A percentile compares a stretch with the other conserved stretches of the same genome.
These are phyloP conservation scores for Talaromyces sp. DNA, from an alignment of 2,329 filamentous ascomycete genomes.

Conservation along the genomic window DNA sequence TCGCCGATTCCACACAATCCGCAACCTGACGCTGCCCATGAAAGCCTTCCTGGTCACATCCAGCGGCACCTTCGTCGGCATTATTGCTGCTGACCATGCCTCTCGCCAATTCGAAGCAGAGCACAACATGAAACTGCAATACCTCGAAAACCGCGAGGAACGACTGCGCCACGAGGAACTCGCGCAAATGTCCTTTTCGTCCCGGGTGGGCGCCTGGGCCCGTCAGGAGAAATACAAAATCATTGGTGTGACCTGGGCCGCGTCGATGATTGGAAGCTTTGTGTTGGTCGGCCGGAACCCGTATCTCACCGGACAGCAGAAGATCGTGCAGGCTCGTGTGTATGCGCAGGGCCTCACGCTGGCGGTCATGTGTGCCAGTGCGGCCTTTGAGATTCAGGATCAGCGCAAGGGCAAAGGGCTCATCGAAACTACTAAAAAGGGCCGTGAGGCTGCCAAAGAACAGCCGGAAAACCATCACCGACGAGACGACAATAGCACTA, in stretches of 20 bases:
- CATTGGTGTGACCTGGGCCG: slow-evolving; percentile 75
- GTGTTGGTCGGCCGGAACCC: slow-evolving; percentile 71
- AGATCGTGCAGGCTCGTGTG: slow-evolving; percentile 89
- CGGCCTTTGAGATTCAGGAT: slow-evolving; percentile 77
- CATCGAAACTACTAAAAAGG: slow-evolving; percentile 57
- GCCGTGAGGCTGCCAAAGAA: slow-evolving; percentile 66
- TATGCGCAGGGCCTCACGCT: slow-evolving; percentile 89
- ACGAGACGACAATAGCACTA: slow-evolving; percentile 68
- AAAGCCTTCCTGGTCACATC: slow-evolving; percentile 85
- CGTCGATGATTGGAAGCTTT: slow-evolving; percentile 70
- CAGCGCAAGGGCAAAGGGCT: slow-evolving; percentile 61
- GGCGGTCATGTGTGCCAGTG: slow-evolving; percentile 73
- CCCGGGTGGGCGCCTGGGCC: slow-evolving; percentile 67
- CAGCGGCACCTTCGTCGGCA: slow-evolving; percentile 75
- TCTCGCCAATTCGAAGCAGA: slow-evolving; percentile 66
- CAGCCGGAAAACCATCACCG: slow-evolving; percentile 87
- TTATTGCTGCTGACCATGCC: slow-evolving; percentile 75
- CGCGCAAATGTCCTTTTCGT: slow-evolving; percentile 49
- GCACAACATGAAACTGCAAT: slow-evolving; percentile 62
- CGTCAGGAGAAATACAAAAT: slow-evolving; percentile 79
- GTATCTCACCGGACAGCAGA: slow-evolving; percentile 70
- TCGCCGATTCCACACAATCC: slow-evolving; percentile 70
- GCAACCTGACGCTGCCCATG: slow-evolving; percentile 79
- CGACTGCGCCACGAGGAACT: slow-evolving; percentile 52
- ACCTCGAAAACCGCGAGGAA: slow-evolving; percentile 58